Conservation (phyloP, 805 yeast species). For the Starmera caribaea region DNA sequence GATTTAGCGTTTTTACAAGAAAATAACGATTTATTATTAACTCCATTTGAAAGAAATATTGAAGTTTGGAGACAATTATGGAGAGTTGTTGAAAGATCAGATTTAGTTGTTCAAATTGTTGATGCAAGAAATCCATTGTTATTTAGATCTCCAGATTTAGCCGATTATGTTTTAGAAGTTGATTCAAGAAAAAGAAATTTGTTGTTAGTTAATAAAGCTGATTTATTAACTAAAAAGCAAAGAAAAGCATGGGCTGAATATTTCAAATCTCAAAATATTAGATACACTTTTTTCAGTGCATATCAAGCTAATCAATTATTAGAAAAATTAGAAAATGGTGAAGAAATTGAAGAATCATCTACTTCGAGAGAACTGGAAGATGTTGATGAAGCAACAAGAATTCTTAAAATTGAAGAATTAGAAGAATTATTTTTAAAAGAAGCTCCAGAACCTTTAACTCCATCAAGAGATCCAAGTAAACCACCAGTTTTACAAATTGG, state of each 20-base stretch:
- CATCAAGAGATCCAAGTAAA: conserved; percentile 40
- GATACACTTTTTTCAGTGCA: conserved; percentile 90
- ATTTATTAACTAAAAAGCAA: conserved; percentile 68
- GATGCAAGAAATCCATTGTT: conserved; percentile 93
- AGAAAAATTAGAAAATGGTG: conserved; percentile 45
- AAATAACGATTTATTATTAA: conserved; percentile 71
- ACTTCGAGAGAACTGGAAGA: conserved; percentile 10
- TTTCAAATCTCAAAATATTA: conserved; percentile 57
- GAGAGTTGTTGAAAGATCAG: conserved; percentile 95
- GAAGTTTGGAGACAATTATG: conserved; percentile 98
- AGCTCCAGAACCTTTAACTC: conserved; percentile 63
- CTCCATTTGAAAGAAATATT: conserved; percentile 94
- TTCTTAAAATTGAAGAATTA: conserved; percentile 74
- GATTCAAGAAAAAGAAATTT: conserved; percentile 71
- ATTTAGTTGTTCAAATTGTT: conserved; percentile 90
- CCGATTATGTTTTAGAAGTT: conserved; percentile 68
- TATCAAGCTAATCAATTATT: conserved; percentile 68
- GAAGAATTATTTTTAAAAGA: conserved; percentile 68
- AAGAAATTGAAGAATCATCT: conserved; percentile 17
- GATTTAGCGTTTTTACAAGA: conserved; percentile 80
- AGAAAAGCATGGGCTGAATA: conserved; percentile 82
- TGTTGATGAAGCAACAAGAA: conserved; percentile 44
- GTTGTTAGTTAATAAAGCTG: conserved; percentile 88
- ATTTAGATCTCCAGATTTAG: conserved; percentile 84
- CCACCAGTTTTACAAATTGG: conserved; percentile 78